These are phyloP conservation scores for Nannochloropsis oceanica DNA, from an alignment of 108 stramenopile species.

Conservation along the genomic window DNA sequence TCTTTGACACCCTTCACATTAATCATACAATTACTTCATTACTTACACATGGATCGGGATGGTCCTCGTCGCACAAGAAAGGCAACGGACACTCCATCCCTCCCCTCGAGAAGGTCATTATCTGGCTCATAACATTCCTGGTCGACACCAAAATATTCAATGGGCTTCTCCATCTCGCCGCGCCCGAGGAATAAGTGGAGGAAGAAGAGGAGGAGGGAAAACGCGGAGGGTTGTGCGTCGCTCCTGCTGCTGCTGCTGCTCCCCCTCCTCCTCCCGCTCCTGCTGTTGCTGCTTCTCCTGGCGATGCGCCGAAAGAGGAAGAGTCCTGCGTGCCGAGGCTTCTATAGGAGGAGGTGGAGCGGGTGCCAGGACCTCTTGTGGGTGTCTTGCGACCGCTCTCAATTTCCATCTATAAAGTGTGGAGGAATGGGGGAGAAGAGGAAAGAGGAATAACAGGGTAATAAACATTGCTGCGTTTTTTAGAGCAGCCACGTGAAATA, in stretches of 20 bases:
- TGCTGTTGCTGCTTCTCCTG: too few relatives aligned
- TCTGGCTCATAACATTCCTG: not conserved
- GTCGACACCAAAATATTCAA: not conserved
- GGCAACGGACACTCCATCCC: not conserved
- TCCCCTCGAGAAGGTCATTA: not conserved
- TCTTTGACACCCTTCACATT: too few relatives aligned
- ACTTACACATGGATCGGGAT: not conserved
- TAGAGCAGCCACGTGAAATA: too few relatives aligned
- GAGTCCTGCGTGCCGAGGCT: not conserved
- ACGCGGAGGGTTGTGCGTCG: not conserved
- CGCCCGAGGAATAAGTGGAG: not conserved
- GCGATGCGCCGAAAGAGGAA: not conserved
- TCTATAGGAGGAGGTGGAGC: not conserved
- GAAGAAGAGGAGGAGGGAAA: not conserved
- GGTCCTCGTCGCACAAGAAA: not conserved
- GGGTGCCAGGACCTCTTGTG: not conserved
- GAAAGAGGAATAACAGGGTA: not conserved
- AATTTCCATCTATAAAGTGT: not conserved
- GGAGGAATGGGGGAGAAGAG: not conserved
- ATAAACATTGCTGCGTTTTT: not conserved
- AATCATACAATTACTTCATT: not conserved
- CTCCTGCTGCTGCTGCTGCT: not conserved
- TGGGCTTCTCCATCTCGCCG: not conserved
- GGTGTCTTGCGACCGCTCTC: not conserved
- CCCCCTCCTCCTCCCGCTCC: too few relatives aligned